Evolutionary conservation across 2,329 filamentous ascomycete species (phyloP), one percentile per base, ranked within the genome.

Genomic region (Sporothrix brunneoviolacea): DNA sequence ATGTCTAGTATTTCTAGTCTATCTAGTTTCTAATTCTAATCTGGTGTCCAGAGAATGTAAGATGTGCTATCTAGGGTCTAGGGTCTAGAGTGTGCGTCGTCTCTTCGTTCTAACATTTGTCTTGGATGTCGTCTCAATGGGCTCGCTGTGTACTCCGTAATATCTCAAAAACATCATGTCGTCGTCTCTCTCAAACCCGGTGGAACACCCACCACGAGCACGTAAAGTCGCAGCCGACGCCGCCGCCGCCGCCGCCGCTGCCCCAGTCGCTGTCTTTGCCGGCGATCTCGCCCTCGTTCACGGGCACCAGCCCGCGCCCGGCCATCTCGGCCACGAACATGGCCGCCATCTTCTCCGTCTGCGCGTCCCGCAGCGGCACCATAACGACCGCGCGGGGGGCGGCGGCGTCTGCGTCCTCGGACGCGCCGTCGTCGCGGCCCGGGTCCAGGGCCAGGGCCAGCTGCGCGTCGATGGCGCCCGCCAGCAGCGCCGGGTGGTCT

Each of bases 401-500:
- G n/a, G n/a, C n/a, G n/a, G n/a, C n/a, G n/a, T n/a, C n/a, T n/a
- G n/a, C n/a, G n/a, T n/a, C n/a, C 5, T 10, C 24, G 10, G 24
- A 28, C 24, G 10, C 18, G 10, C 15, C 16, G 19, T n/a, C 21
- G 10, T 16, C 41, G 2, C 88, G 79, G 24, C 76, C 69, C 0
- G 65, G 50, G 3, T 71, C 72, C 13, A 71, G 67, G 8, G 75
- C 72, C 13, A 71, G 67, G 8, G 75, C 75, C 10, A 96, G 72
- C 68, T 90, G 88, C 35, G 76, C 69, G 9, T 74, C 68, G 39
- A 97, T 82, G 13, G 87, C 83, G 13, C 81, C 73, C 0, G 83
- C 82, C 19, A 97, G 76, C 60, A 93, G 79, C 3, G 65, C 68
- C 0, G 91, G 89, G 62, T 97, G 93, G 4, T 86, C 77, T 43